Conservation (phyloP, 2,329 filamentous ascomycete genomes). For the Coniochaeta hoffmannii region DNA sequence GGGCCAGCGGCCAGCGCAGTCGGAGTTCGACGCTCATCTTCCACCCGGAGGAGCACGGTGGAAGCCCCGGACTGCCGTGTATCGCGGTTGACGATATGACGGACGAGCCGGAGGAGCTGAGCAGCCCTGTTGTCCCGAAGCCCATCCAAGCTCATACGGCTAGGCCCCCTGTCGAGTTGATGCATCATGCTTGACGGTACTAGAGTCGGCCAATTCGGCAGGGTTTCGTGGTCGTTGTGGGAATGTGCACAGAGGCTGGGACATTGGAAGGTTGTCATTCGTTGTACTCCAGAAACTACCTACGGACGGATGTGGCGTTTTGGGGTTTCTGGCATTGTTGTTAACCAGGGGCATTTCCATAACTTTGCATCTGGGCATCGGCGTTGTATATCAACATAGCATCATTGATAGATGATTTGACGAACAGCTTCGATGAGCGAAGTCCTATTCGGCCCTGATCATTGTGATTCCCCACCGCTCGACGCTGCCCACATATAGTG, state of each 20-base stretch:
- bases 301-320: not conserved
- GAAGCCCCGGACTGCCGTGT: slow-evolving; percentile 50
- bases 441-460: no score
- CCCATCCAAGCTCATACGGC: slow-evolving; percentile 53
- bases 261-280: no score
- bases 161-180: slow-evolving; percentile 59
- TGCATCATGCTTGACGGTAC: slow-evolving; percentile 33
- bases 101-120: slow-evolving; percentile 38
- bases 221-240: not conserved
- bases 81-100: slow-evolving; percentile 64
- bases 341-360: no score
- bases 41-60: slow-evolving; percentile 49
- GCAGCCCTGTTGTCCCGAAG: slow-evolving; percentile 30
- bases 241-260: not conserved
- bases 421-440: no score
- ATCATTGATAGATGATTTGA: no score
- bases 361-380: no score
- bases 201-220: not conserved
- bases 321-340: no score
- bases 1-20: slow-evolving; percentile 35
- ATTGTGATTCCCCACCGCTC: not conserved
- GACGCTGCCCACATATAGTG: not conserved
- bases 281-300: not conserved
- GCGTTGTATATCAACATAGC: no score
- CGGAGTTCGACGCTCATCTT: slow-evolving; percentile 61